Evolutionary conservation across 441 rosid genomes (phyloP).

Genomic region (Populus hybrid): DNA sequence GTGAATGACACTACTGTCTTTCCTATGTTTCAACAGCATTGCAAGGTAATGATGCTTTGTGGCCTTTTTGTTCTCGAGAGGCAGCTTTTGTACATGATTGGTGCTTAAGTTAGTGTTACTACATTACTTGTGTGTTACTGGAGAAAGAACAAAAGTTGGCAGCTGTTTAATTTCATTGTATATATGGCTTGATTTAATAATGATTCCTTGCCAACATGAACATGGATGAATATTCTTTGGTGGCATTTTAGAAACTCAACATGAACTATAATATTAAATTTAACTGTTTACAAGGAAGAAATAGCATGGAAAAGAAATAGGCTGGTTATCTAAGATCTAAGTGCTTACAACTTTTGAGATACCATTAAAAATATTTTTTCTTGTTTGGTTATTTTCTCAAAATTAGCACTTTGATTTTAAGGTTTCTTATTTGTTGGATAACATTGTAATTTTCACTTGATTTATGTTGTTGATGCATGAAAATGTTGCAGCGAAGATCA

Average conservation of each 20-base stretch:
- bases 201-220: not conserved
- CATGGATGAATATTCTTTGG: not conserved
- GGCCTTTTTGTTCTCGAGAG: not conserved
- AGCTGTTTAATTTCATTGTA: constrained; percentile 5
- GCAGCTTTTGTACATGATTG: not conserved
- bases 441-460: not conserved
- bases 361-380: not conserved
- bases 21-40: constrained; percentile 82
- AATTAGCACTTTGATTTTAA: not conserved
- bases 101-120: not conserved
- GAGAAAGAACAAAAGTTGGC: constrained; percentile 6
- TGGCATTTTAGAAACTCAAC: constrained; percentile 2
- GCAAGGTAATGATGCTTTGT: constrained; percentile 52
- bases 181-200: not conserved
- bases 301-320: not conserved
- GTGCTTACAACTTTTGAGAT: not conserved
- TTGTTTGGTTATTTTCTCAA: not conserved
- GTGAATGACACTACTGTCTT: constrained; percentile 79
- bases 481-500: constrained; percentile 68
- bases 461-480: constrained; percentile 5
- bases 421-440: constrained; percentile 5
- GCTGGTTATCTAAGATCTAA: not conserved
- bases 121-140: not conserved
- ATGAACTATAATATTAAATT: not conserved
- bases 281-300: constrained; percentile 1